Base-by-base conservation (phyloP, 495 filamentous ascomycete genomes). In the Lineolata rhizophorae region DNA sequence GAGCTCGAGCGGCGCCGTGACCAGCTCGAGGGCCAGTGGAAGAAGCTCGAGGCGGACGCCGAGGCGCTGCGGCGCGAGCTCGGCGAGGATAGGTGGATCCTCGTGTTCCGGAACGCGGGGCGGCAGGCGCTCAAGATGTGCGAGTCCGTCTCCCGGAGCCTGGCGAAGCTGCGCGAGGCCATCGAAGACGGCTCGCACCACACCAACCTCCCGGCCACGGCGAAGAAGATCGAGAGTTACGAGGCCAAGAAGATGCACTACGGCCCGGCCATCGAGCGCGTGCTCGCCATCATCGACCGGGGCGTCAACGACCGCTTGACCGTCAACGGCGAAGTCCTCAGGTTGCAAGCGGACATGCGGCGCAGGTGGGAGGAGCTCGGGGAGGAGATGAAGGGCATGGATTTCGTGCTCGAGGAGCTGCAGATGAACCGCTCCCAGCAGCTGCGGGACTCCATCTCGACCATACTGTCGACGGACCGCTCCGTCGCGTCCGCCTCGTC, bases 231-330 rank as follows among this genome's bases (percentile, higher is more conserved):
- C 15, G 82, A 93, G 53, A 90, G 63, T 36, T 95, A 91, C 53
- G 83, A 94, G 52, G 78, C 79, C 16, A 97, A 94, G 59, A 91
- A 83, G 50, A 68, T 70, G 39, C 85, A 95, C 49, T 97, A 94
- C 47, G 73, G 83, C 4, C 78, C 81, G n/a, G 81, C 87, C 2
- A 91, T 97, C 42, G 80, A 84, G 47, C 69, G 81, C 28, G 79
- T 94, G 9, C 55, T 94, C 26, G 65, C 67, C 13, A 87, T 95
- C 48, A 92, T 94, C 27, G 79, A 87, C 37, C 85, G 81, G 46
- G 87, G 84, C 13, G 72, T 94, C 38, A 76, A 75, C 43, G 81
- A 94, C 41, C 70, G 87, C 10, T 54, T 90, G 22, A 94, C 85
- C 1, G 79, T 95, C 28, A 94, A 95, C 43, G 84, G 87, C 18